Evolutionary conservation across 306 rosid genomes (phyloP).

Genomic region (Sechiopsis laciniata): DNA sequence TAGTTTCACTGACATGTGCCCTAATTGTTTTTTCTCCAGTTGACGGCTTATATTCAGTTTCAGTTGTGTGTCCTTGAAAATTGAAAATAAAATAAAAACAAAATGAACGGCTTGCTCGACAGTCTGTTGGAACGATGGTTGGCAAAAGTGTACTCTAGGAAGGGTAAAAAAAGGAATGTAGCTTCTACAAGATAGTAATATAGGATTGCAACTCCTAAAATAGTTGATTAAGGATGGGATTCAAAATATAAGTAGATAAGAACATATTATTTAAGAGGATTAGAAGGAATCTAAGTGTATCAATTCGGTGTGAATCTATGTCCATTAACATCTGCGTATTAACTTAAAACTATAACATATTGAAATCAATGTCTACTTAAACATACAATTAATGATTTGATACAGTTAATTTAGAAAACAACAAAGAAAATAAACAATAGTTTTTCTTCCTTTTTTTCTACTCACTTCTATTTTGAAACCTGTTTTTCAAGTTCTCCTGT

Average conservation of each 20-base stretch:
- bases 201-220: background rate
- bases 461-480: background rate
- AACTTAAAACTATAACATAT: background rate
- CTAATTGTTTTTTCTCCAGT: background rate
- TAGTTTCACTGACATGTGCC: background rate
- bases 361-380: background rate
- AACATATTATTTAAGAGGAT: background rate
- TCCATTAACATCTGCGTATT: background rate
- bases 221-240: background rate
- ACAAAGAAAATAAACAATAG: background rate
- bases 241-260: background rate
- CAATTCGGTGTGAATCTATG: background rate
- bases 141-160: background rate
- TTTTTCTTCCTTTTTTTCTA: background rate
- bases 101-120: background rate
- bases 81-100: too few species aligned
- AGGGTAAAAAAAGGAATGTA: slow-evolving; percentile 1
- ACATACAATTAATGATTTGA: background rate
- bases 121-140: background rate
- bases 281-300: background rate
- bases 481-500: background rate
- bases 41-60: slow-evolving; percentile 1
- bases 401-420: background rate
- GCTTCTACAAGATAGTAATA: background rate
- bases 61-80: background rate